Conservation (phyloP, 2,329 filamentous ascomycete genomes). For the Phaeophleospora eucalypticola region DNA sequence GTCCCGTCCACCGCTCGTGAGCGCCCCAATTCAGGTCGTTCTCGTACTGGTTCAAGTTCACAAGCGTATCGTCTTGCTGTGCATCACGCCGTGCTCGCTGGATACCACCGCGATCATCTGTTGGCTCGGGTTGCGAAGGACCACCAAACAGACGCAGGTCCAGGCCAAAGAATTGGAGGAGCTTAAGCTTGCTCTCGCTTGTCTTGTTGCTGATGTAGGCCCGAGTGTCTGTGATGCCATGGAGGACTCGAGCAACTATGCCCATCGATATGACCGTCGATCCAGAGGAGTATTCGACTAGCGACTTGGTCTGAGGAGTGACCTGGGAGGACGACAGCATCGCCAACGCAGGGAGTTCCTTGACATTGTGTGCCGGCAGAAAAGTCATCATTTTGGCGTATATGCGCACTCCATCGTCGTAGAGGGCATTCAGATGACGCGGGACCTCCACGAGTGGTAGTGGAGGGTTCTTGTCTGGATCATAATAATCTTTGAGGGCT, state of each 20-base stretch:
- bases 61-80: conserved; percentile 38
- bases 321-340: conserved; percentile 8
- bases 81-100: conserved; percentile 44
- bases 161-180: conserved; percentile 59
- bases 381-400: conserved; percentile 65
- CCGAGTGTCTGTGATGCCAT: conserved; percentile 49
- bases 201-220: conserved; percentile 60
- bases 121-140: conserved; percentile 54
- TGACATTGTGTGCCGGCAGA: conserved; percentile 63
- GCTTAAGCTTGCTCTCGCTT: conserved; percentile 48
- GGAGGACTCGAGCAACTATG: conserved; percentile 50
- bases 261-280: conserved; percentile 60
- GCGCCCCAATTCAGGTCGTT: conserved; percentile 78
- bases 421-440: conserved; percentile 52
- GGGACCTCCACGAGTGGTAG: conserved; percentile 59
- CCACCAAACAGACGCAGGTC: conserved; percentile 57
- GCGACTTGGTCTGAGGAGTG: conserved; percentile 39
- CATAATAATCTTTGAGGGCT: conserved; percentile 56
- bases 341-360: conserved; percentile 49
- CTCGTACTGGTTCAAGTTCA: conserved; percentile 78
- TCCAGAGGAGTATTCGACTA: conserved; percentile 60
- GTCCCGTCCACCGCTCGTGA: conserved; percentile 75
- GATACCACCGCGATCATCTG: conserved; percentile 53
- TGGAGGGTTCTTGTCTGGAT: conserved; percentile 55
- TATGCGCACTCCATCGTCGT: conserved; percentile 56